A percentile compares a stretch with the other conserved stretches of the same genome.
Conservation (phyloP, 495 filamentous ascomycete species). For the Hypoxylon lienhwacheense region DNA sequence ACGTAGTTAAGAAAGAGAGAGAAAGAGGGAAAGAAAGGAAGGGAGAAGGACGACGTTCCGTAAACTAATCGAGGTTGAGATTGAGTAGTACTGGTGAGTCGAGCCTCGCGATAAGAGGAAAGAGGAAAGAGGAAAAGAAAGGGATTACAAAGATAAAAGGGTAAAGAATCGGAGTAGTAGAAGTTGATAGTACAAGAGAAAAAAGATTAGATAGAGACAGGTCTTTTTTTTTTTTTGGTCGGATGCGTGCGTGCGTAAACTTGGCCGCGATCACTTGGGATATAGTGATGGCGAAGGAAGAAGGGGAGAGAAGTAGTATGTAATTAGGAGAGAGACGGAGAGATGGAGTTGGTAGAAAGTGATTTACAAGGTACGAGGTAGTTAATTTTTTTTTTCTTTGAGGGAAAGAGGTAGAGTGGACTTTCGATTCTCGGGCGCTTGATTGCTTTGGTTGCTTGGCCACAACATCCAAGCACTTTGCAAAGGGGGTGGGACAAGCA, state of each 20-base stretch:
- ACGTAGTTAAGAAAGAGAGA: neutral
- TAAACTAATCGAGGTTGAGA: too few relatives aligned
- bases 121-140: conserved; percentile 1
- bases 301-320: too few relatives aligned
- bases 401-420: conserved; percentile 22
- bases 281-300: conserved; percentile 26
- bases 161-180: neutral
- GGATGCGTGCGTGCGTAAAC: conserved; percentile 10
- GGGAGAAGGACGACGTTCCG: neutral
- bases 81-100: too few relatives aligned
- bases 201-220: conserved; percentile 25
- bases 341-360: too few relatives aligned
- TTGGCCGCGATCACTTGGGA: conserved; percentile 14
- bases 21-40: conserved; percentile 7
- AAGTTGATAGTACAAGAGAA: conserved; percentile 21
- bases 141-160: conserved; percentile 21
- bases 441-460: conserved; percentile 30
- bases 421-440: conserved; percentile 20
- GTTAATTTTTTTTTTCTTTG: conserved; percentile 17
- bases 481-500: conserved; percentile 20
- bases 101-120: conserved; percentile 2
- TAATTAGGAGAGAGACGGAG: too few relatives aligned
- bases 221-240: conserved; percentile 14
- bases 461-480: conserved; percentile 8
- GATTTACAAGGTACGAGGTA: conserved; percentile 15